A percentile compares a stretch with the other conserved stretches of the same genome.
Conservation (phyloP, 2,329 filamentous ascomycete species). For the Clarireedia monteithiana region DNA sequence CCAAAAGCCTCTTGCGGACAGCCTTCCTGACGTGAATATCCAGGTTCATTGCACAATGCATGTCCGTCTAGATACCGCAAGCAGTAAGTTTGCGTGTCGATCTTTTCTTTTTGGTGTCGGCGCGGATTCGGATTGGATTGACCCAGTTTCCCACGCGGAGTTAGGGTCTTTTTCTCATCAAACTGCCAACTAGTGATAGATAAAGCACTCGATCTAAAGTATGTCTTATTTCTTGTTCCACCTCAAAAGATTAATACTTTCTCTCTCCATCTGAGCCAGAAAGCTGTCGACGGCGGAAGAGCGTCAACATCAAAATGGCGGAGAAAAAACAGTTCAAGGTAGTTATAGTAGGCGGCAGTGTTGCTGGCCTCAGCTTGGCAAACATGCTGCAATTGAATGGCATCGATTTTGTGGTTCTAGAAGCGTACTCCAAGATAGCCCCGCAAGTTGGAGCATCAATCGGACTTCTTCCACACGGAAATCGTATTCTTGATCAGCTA, state of each 20-base stretch:
- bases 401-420: slow-evolving; percentile 43
- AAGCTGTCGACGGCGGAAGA: background rate
- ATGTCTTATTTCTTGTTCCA: too few species aligned
- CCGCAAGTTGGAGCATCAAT: slow-evolving; percentile 42
- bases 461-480: slow-evolving; percentile 35
- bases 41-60: too few species aligned
- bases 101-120: too few species aligned
- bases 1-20: too few species aligned
- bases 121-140: too few species aligned
- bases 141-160: too few species aligned
- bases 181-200: too few species aligned
- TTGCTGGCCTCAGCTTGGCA: slow-evolving; percentile 41
- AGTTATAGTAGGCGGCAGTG: slow-evolving; percentile 41
- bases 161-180: too few species aligned
- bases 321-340: slow-evolving; percentile 22
- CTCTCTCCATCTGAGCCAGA: background rate
- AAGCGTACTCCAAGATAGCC: slow-evolving; percentile 34
- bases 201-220: too few species aligned
- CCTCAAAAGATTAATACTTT: background rate
- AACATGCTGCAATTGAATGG: slow-evolving; percentile 36
- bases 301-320: background rate
- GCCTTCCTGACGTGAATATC: too few species aligned
- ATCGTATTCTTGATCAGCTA: slow-evolving; percentile 43
- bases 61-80: too few species aligned
- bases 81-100: too few species aligned